Base-by-base conservation (phyloP, 768 basidiomycete species). In the Postia placenta region DNA sequence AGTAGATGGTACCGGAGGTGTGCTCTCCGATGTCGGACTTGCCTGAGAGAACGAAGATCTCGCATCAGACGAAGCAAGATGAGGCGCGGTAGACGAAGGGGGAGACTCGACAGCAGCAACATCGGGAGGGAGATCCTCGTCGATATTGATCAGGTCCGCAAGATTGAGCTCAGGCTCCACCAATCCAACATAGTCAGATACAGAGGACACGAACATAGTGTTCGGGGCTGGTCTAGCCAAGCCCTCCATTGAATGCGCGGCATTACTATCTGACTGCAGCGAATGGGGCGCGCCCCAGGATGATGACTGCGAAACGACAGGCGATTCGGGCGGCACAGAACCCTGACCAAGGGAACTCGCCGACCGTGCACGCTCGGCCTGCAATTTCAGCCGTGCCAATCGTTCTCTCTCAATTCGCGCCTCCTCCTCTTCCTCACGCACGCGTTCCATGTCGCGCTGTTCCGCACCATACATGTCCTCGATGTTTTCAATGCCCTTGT, bases 401-500 rank as follows among this genome's bases (percentile, higher is more conserved):
- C 82, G 75, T 59, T 91, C 88, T 55, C 81, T 68, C 59, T 87
- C 86, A 55, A 82, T 72, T 53, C 80, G 74, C 47, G 85, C 83
- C 49, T 68, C 65, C 44, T 68, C 67, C 37, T 85, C 82, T 27
- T 58, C 81, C 62, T 84, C 81, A 23, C 72, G 75, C 59, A 80
- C 79, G 44, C 74, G 73, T 56, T 81, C 77, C 40, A 74, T 71
- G 58, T 87, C 86, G 19, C 74, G 65, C 49, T 47, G 52, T 33
- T 47, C 47, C 1, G 50, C 54, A 12, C 81, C 84, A 56, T 80
- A 79, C 47, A 84, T 67, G 64, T 83, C 83, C 64, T 95, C 92
- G 60, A 95, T 91, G 59, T 91, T 85, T 72, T 93, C 85, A 53
- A 93, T 68, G 45, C 92, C 92, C 68, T 95, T 95, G 73, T 93